Percentiles rank a stretch among this genome's conserved stretches.
phyloP scores from a whole-genome alignment of 306 rosid genomes.

The Corylus heterophylla region DNA sequence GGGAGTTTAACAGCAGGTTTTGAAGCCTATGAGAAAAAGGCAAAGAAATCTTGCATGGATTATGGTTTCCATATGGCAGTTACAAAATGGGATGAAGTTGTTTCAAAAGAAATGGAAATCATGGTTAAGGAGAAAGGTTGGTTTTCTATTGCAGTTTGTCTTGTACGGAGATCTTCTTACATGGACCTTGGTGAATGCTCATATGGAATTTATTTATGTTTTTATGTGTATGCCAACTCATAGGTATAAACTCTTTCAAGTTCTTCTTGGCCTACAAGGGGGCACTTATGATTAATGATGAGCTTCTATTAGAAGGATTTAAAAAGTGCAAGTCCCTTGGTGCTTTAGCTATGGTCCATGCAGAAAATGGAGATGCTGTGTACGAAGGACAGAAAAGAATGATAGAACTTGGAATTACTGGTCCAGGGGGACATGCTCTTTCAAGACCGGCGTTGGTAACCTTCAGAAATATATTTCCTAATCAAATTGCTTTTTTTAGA shows the following conservation, averaged over 20 bases:
- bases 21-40: constrained; percentile 76
- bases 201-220: background rate
- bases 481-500: background rate
- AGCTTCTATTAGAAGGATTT: constrained; percentile 80
- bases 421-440: constrained; percentile 96
- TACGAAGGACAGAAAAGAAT: constrained; percentile 84
- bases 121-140: constrained; percentile 89
- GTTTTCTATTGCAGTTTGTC: constrained; percentile 17
- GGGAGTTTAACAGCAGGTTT: constrained; percentile 78
- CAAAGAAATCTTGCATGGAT: constrained; percentile 84
- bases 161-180: constrained; percentile 2
- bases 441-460: constrained; percentile 88
- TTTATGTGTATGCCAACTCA: constrained; percentile 6
- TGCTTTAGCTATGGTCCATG: constrained; percentile 98
- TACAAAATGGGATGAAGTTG: constrained; percentile 85
- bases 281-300: constrained; percentile 77
- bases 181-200: constrained; percentile 1
- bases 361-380: constrained; percentile 96
- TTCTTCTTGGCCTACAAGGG: constrained; percentile 97
- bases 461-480: constrained; percentile 5
- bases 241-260: constrained; percentile 96
- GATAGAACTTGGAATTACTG: constrained; percentile 93
- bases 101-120: constrained; percentile 81
- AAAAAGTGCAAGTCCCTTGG: constrained; percentile 94
- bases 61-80: constrained; percentile 97